Evolutionary conservation across 2,329 filamentous ascomycete genomes (phyloP).

Genomic region (Diaporthe sp.): DNA sequence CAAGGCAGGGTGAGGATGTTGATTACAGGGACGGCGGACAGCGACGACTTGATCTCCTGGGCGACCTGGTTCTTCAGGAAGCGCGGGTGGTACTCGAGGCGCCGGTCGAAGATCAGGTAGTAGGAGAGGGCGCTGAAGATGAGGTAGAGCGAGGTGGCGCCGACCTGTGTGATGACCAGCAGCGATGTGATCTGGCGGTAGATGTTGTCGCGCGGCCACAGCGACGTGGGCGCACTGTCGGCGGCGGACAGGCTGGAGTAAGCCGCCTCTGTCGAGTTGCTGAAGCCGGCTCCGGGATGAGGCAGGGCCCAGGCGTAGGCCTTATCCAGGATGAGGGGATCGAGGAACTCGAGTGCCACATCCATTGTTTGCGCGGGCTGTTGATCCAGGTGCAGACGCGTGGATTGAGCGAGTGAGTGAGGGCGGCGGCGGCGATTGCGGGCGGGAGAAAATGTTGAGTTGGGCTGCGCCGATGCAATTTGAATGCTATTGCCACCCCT

Average conservation of each 20-base stretch:
- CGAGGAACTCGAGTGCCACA: constrained; percentile 56
- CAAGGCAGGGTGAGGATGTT: constrained; percentile 60
- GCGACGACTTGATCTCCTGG: constrained; percentile 59
- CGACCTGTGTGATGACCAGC: constrained; percentile 55
- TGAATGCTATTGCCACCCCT: constrained; percentile 29
- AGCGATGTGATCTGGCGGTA: constrained; percentile 56
- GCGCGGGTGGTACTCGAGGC: constrained; percentile 61
- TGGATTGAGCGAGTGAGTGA: neutral
- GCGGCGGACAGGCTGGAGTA: constrained; percentile 35
- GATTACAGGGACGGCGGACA: constrained; percentile 60
- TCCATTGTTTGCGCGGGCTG: constrained; percentile 51
- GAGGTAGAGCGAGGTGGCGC: constrained; percentile 66
- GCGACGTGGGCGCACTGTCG: constrained; percentile 45
- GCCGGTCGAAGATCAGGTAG: constrained; percentile 71
- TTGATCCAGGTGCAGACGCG: neutral
- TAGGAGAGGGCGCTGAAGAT: constrained; percentile 79
- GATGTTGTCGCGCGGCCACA: constrained; percentile 58
- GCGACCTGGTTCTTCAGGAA: constrained; percentile 63
- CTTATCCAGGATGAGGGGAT: constrained; percentile 57
- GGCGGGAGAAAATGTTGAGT: neutral
- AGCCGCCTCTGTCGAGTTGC: constrained; percentile 23
- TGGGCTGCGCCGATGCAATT: constrained; percentile 24
- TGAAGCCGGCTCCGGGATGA: constrained; percentile 36
- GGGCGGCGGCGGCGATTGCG: neutral
- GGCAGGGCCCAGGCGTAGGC: constrained; percentile 57